Evolutionary conservation across 129 eudicot genomes (phyloP), one percentile per base, ranked within the genome.

Genomic region (Lactuca sativa): DNA sequence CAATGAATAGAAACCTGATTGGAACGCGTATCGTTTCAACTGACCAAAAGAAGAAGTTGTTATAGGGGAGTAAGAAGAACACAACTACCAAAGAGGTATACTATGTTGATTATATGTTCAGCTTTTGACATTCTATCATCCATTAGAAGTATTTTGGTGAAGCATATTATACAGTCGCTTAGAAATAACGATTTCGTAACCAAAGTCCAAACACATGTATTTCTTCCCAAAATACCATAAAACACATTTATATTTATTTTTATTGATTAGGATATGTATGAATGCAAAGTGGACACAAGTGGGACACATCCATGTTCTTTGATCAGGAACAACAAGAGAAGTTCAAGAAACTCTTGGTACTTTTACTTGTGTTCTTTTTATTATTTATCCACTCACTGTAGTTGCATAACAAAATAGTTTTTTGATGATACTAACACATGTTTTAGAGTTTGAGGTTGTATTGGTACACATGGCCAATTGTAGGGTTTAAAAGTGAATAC

Each of bases 371-470:
- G 18, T 54, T 60, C 56, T 14, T 5, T 25, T 52, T 15, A 48
- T 55, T 58, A 49, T 56, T 12, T 36, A 18, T 11, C 7, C 65
- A 67, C 14, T 52, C 67, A 48, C 30, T 25, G 30, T 2, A 25
- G 30, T 25, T 25, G 30, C 71, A 38, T 34, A 5, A 43, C 56
- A 55, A 48, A 5, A 32, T 4, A 12, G 72, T 43, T 64, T 21
- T 36, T 62, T 62, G 67, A 47, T 52, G 73, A 62, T 84, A 88
- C 98, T 92, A 76, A 92, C 91, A 86, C 95, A 48, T 69, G 40
- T 92, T 92, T 92, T 87, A 89, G 96, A 92, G 92, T 92, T 96
- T 92, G 98, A 92, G 96, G 96, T 86, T 92, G 96, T 89, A 31
- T 76, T 88, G 96, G 96, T 85, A 69, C 87, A 79, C 81, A 77